Base-by-base conservation (phyloP, 306 rosid genomes). In the Quillaja saponaria region DNA sequence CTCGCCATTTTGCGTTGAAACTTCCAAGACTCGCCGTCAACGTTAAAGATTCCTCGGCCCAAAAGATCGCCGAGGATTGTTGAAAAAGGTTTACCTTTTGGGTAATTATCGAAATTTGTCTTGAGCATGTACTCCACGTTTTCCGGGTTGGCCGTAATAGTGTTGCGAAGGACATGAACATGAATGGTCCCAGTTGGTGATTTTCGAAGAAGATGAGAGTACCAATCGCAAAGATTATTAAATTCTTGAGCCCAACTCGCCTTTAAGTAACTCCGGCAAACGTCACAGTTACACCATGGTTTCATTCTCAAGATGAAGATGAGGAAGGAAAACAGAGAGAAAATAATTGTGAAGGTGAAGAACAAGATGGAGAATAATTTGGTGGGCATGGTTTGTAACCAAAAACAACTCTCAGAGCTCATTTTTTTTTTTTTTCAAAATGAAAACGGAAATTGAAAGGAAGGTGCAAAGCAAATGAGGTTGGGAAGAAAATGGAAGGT, bases 1-100 rank as follows among this genome's bases (percentile, higher is more conserved):
- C 95, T 82, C 0, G 99, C 96, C 87, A 86, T 81, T 49, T 92
- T 92, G 7, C 98, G 82, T 17, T 91, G 98, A 34, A 86, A 91
- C 25, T 0, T 67, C 98, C 98, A 91, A 0, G 74, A 18, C 0
- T 84, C 69, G 3, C 96, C 98, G 34, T 91, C 98, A 10, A 78
- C 88, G 13, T 91, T 91, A 83, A 91, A 91, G 39, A 91, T 91
- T 2, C 98, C 96, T 0, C 78, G 77, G 42, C 98, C 98, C 0
- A 91, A 54, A n/a, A 91, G 87, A 40, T 91, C 96, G 37, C 96
- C 95, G 15, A 91, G 95, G 62, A 91, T 37, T 2, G 72, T 48
- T 16, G 98, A 84, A 58, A 91, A 91, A 0, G 80, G 85, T 14
- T 81, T 77, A 0, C 98, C 98, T 16, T 91, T 91, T 0, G 98